Evolutionary conservation across 176 grass and related monocot species (phyloP).

Genomic region (Eleusine coracana): DNA sequence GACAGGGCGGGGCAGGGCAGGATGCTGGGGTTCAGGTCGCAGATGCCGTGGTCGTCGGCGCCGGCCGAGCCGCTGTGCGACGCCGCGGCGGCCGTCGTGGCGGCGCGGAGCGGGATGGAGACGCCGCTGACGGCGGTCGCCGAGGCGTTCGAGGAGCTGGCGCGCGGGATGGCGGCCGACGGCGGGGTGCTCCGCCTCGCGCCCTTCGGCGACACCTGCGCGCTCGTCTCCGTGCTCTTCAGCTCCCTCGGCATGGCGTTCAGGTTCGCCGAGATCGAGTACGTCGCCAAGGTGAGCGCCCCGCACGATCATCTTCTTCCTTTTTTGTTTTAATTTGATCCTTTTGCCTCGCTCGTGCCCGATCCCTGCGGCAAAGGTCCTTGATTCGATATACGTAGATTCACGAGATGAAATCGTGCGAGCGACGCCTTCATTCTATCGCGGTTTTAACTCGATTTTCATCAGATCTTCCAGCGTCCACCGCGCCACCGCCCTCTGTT

Average conservation of each 20-base stretch:
- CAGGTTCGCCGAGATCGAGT: constrained; percentile 96
- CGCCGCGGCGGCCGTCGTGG: constrained; percentile 34
- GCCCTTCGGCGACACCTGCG: constrained; percentile 77
- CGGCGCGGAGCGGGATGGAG: constrained; percentile 45
- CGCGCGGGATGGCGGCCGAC: constrained; percentile 50
- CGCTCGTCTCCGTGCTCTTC: constrained; percentile 88
- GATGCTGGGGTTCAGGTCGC: constrained; percentile 57
- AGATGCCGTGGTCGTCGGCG: constrained; percentile 47
- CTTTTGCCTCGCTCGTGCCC: neutral
- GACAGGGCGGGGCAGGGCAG: neutral
- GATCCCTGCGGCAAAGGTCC: neutral
- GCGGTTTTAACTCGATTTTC: neutral
- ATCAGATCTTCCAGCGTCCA: constrained; percentile 25
- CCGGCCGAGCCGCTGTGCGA: constrained; percentile 38
- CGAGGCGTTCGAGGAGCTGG: constrained; percentile 84
- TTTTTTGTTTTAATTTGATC: no score
- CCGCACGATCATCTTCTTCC: neutral
- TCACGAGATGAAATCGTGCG: neutral
- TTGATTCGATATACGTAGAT: neutral
- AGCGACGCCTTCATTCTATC: neutral
- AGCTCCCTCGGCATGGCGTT: constrained; percentile 90
- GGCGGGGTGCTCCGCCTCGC: constrained; percentile 61
- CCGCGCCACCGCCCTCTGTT: neutral
- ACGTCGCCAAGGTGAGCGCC: constrained; percentile 75
- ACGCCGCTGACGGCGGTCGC: constrained; percentile 69